A percentile compares a stretch with the other conserved stretches of the same genome.
These are phyloP conservation scores for Blastobotrys serpentis DNA, from an alignment of 1,139 yeast species.

Conservation along the genomic window DNA sequence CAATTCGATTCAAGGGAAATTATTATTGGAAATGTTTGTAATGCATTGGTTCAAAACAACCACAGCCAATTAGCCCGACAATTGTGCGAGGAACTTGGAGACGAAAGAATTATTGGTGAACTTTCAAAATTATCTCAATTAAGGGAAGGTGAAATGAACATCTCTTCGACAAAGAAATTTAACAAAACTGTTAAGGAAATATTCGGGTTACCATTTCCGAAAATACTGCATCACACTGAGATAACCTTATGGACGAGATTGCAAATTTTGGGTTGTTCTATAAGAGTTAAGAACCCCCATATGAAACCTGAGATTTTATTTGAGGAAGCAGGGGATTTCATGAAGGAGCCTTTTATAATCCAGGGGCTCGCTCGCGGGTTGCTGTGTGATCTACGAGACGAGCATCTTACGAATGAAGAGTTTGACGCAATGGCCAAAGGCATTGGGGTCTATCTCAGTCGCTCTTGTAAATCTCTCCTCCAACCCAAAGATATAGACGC, in stretches of 20 bases:
- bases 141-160: not conserved
- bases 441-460: conserved; percentile 8
- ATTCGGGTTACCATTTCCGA: not conserved
- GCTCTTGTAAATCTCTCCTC: not conserved
- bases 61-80: conserved; percentile 18
- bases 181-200: not conserved
- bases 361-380: conserved; percentile 3
- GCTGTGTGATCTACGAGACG: not conserved
- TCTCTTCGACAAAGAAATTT: not conserved
- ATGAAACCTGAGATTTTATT: not conserved
- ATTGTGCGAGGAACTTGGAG: conserved; percentile 19
- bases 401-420: not conserved
- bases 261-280: not conserved
- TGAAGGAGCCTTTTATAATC: conserved; percentile 4
- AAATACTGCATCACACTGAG: not conserved
- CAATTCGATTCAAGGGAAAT: conserved; percentile 17
- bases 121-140: not conserved
- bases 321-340: not conserved
- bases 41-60: conserved; percentile 15
- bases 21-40: conserved; percentile 20
- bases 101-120: not conserved
- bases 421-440: not conserved
- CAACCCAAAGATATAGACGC: conserved; percentile 1
- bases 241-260: conserved; percentile 8
- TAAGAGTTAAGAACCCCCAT: not conserved